phyloP scores from a whole-genome alignment of 805 yeast genomes.

The Candida endomychidarum region DNA sequence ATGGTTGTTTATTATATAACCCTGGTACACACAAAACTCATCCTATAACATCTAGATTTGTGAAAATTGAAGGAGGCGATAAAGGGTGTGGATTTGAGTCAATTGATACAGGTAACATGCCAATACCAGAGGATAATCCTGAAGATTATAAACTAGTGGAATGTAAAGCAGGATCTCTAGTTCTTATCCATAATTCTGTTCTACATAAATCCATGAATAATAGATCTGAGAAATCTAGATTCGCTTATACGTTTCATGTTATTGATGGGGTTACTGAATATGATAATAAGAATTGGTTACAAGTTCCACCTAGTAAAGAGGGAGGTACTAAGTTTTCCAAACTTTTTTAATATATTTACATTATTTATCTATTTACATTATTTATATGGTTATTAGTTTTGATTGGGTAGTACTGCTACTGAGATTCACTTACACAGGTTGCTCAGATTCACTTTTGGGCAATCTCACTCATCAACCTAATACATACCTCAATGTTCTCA shows the following conservation, averaged over 20 bases:
- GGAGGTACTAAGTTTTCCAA: constrained; percentile 65
- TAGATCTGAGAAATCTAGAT: constrained; percentile 54
- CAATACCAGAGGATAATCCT: constrained; percentile 27
- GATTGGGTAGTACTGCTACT: too few species aligned
- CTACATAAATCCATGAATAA: constrained; percentile 71
- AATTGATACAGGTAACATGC: constrained; percentile 21
- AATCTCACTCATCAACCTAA: constrained; percentile 68
- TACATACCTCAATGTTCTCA: constrained; percentile 70
- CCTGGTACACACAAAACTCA: constrained; percentile 69
- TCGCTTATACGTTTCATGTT: constrained; percentile 77
- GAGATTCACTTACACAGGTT: too few species aligned
- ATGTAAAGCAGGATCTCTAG: constrained; percentile 71
- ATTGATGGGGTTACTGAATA: constrained; percentile 66
- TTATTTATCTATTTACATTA: constrained; percentile 1
- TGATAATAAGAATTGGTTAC: constrained; percentile 73
- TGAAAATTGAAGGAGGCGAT: constrained; percentile 47
- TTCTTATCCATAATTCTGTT: constrained; percentile 69
- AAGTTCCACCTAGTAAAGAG: constrained; percentile 57
- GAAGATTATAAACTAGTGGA: constrained; percentile 49
- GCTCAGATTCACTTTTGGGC: constrained; percentile 31
- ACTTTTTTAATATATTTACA: constrained; percentile 24
- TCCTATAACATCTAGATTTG: constrained; percentile 62
- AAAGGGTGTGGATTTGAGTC: constrained; percentile 59
- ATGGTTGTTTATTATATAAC: constrained; percentile 68
- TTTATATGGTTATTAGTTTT: too few species aligned